Conservation (phyloP, 1,139 yeast genomes). For the Ogataea hybrid region DNA sequence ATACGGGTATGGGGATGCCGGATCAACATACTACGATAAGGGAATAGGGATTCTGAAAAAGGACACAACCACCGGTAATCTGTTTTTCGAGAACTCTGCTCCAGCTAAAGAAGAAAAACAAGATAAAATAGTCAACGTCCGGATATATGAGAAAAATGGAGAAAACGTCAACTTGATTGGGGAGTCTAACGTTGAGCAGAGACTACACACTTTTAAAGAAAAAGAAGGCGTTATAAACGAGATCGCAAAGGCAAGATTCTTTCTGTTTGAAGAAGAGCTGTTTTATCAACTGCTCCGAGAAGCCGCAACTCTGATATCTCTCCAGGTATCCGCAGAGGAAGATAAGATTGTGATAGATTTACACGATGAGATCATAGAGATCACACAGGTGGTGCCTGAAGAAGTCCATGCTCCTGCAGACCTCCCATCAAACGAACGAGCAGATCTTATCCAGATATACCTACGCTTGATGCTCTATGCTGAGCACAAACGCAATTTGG, state of each 20-base stretch:
- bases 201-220: slow-evolving; percentile 7
- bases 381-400: slow-evolving; percentile 53
- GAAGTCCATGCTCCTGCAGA: slow-evolving; percentile 21
- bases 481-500: slow-evolving; percentile 52
- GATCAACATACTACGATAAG: slow-evolving; percentile 69
- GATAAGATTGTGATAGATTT: slow-evolving; percentile 63
- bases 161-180: slow-evolving; percentile 38
- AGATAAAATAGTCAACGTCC: slow-evolving; percentile 48
- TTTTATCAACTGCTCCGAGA: slow-evolving; percentile 72
- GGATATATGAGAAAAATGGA: slow-evolving; percentile 34
- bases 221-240: slow-evolving; percentile 27
- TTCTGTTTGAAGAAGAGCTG: slow-evolving; percentile 83
- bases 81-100: slow-evolving; percentile 28
- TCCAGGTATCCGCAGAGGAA: slow-evolving; percentile 66
- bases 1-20: slow-evolving; percentile 90
- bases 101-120: slow-evolving; percentile 32
- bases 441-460: slow-evolving; percentile 51
- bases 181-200: slow-evolving; percentile 37
- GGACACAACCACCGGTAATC: slow-evolving; percentile 30
- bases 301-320: slow-evolving; percentile 67
- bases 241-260: slow-evolving; percentile 62
- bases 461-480: slow-evolving; percentile 62
- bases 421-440: slow-evolving; percentile 41
- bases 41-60: slow-evolving; percentile 69
- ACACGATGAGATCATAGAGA: slow-evolving; percentile 62